A percentile compares a stretch with the other conserved stretches of the same genome.
These are phyloP conservation scores for Plasmodium billcollinsi DNA, from an alignment of 169 alveolate species.

Conservation along the genomic window DNA sequence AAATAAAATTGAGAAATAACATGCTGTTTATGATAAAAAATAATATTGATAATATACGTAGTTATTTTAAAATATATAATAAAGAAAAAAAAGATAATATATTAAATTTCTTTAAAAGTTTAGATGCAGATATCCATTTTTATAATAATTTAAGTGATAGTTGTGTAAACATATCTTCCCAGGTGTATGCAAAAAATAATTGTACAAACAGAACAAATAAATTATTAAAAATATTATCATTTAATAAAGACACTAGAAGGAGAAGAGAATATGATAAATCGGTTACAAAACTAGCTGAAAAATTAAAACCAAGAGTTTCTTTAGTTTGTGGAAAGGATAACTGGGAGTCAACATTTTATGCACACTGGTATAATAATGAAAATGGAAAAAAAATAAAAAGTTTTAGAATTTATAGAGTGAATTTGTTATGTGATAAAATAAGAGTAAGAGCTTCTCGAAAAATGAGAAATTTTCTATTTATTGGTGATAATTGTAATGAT, in stretches of 20 bases:
- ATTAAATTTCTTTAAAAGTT: slow-evolving; percentile 28
- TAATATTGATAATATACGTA: slow-evolving; percentile 54
- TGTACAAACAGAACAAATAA: slow-evolving; percentile 22
- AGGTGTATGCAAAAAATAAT: neutral
- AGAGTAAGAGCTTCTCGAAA: slow-evolving; percentile 81
- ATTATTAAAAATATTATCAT: slow-evolving; percentile 29
- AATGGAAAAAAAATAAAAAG: slow-evolving; percentile 77
- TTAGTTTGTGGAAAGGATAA: slow-evolving; percentile 84
- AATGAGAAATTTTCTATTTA: slow-evolving; percentile 34
- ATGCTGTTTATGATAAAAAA: slow-evolving; percentile 58
- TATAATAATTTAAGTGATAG: slow-evolving; percentile 46
- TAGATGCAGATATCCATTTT: slow-evolving; percentile 56
- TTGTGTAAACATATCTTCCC: neutral
- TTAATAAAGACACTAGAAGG: slow-evolving; percentile 78
- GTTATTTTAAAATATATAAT: slow-evolving; percentile 15
- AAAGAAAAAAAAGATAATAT: slow-evolving; percentile 20
- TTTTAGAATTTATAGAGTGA: slow-evolving; percentile 79
- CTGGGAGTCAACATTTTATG: slow-evolving; percentile 87
- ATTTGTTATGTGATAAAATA: slow-evolving; percentile 83
- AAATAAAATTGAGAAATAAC: slow-evolving; percentile 49
- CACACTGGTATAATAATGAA: slow-evolving; percentile 82
- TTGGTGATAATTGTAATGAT: slow-evolving; percentile 6
- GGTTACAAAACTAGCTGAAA: slow-evolving; percentile 75
- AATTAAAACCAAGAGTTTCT: slow-evolving; percentile 79
- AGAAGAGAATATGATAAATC: slow-evolving; percentile 80